A percentile compares a stretch with the other conserved stretches of the same genome.
phyloP scores from a whole-genome alignment of 192 early-diverging fungal genomes.

The Rhizoclosmatium globosum region DNA sequence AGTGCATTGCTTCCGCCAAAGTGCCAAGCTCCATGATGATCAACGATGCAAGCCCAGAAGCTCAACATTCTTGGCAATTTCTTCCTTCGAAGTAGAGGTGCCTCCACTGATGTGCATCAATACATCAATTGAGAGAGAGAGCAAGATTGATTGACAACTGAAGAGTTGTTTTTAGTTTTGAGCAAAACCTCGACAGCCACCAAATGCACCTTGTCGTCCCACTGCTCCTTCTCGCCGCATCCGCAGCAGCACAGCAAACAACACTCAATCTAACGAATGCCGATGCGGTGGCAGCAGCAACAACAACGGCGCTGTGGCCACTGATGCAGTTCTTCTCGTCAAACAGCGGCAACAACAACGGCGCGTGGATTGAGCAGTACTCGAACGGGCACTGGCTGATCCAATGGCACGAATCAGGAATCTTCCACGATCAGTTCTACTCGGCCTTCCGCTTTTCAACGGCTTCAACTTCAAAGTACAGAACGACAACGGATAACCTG shows the following conservation, averaged over 20 bases:
- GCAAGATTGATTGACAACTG: too few relatives aligned
- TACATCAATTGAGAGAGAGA: too few relatives aligned
- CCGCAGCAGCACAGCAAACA: not conserved
- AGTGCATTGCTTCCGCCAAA: too few relatives aligned
- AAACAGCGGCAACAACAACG: not conserved
- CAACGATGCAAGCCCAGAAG: too few relatives aligned
- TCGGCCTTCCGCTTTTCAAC: not conserved
- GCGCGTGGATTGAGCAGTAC: constrained; percentile 18
- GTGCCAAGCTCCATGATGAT: too few relatives aligned
- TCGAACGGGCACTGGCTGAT: not conserved
- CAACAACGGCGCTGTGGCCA: not conserved
- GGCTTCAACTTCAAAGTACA: too few relatives aligned
- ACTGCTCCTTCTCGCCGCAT: constrained; percentile 13
- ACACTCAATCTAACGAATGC: constrained; percentile 5
- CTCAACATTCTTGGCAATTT: too few relatives aligned
- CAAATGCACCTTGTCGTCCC: too few relatives aligned
- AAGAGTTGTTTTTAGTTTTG: too few relatives aligned
- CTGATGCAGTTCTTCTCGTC: not conserved
- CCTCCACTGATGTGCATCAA: too few relatives aligned
- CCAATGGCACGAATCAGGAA: constrained; percentile 1
- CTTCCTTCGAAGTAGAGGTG: too few relatives aligned
- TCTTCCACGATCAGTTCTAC: constrained; percentile 16
- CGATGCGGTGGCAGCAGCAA: not conserved
- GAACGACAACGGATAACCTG: not conserved
- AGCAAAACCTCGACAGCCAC: too few relatives aligned